Percentiles rank a stretch among this genome's conserved stretches.
Conservation (phyloP, 768 basidiomycete genomes). For the Asterophora lycoperdoides region DNA sequence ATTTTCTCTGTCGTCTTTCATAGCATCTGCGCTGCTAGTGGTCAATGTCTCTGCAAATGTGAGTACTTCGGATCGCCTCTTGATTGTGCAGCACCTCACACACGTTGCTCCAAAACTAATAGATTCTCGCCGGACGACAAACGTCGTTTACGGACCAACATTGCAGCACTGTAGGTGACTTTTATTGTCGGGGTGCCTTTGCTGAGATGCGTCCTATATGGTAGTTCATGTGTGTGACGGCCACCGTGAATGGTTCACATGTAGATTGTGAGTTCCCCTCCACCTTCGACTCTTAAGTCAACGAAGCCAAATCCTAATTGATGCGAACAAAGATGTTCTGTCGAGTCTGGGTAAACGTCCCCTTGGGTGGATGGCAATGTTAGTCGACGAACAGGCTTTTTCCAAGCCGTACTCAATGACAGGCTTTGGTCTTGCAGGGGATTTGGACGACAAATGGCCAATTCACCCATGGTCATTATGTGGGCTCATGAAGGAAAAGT, state of each 20-base stretch:
- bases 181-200: neutral
- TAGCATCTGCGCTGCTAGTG: conserved; percentile 2
- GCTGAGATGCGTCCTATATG: conserved; percentile 1
- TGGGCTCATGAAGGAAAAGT: conserved; percentile 66
- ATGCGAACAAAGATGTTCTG: conserved; percentile 37
- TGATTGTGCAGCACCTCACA: neutral
- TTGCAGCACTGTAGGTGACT: conserved; percentile 20
- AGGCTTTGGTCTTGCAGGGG: conserved; percentile 37
- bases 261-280: conserved; percentile 34
- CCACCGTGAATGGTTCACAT: conserved; percentile 39
- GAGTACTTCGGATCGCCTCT: neutral
- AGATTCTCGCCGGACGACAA: conserved; percentile 13
- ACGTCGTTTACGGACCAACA: conserved; percentile 8
- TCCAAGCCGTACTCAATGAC: neutral
- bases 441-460: conserved; percentile 51
- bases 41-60: conserved; percentile 8
- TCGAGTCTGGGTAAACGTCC: conserved; percentile 35
- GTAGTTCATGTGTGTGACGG: conserved; percentile 46
- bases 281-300: neutral
- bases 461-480: conserved; percentile 67
- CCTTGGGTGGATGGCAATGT: conserved; percentile 64
- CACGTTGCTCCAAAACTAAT: neutral
- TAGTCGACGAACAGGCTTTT: conserved; percentile 14
- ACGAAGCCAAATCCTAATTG: neutral
- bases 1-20: neutral